Evolutionary conservation across 2,329 filamentous ascomycete species (phyloP), one percentile per base, ranked within the genome.

Genomic region (Karstenula rhodostoma): DNA sequence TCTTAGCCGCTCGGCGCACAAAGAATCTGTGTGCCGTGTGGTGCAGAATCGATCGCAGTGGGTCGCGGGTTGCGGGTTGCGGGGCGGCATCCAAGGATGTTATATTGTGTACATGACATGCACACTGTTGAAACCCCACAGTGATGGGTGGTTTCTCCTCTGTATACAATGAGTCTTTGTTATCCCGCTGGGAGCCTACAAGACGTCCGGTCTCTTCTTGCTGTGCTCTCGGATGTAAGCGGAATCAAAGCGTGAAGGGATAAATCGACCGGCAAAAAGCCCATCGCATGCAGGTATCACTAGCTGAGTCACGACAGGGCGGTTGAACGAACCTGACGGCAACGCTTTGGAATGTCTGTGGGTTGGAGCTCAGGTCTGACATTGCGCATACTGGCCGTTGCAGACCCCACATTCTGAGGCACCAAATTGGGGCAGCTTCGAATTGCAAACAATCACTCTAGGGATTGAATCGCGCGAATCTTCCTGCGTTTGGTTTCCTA

Each of bases 1-100:
- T 17, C 33, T 56, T 49, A 59, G 60, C 60, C 52, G 52, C 52
- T 42, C 27, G 35, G n/a, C 35, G 25, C 12, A 23, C 27, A 43
- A 53, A n/a, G 23, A 29, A 53, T 55, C 42, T 42, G 52, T 55
- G 52, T 55, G 52, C 52, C 33, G 25, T 12, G 29, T 23, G 52
- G 17, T 46, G 29, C 52, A 55, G n/a, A 29, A 55, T 46, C 52
- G 52, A 55, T 46, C 42, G 27, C 25, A n/a, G 42, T 55, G 42
- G 40, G 40, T 55, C 42, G 42, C 52, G 15, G 25, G 9, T 15
- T 17, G 40, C 42, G 40, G 40, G 9, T 10, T 23, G 42, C 42
- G 42, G 27, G 27, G 42, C 42, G 29, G 27, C 29, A 46, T n/a
- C 27, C 35, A 37, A 33, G 6, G 6, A 43, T 47, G 35, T 27